Base-by-base conservation (phyloP, 1,284 basidiomycete species). In the Wallemia mellicola region DNA sequence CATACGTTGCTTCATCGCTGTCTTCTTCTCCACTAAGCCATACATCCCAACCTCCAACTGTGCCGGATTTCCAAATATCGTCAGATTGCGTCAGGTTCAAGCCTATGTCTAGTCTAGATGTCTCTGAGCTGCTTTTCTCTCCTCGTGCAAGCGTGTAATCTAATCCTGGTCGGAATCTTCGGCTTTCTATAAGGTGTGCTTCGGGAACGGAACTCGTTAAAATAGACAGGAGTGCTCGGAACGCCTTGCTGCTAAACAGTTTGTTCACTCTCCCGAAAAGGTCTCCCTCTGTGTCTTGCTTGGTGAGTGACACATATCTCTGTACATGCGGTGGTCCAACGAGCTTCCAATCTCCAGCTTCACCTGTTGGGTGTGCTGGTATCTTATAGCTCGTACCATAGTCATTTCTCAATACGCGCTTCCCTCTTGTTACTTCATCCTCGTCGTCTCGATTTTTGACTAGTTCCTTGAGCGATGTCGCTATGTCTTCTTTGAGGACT, bases 101-200 rank as follows among this genome's bases (percentile, higher is more conserved):
- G 61, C 84, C 82, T 14, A 88, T 79, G 67, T 98, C 92, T 63
- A 96, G 72, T 63, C 86, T 73, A 54, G 81, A 79, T 67, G 87
- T 84, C 38, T 48, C 38, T 7, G 70, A 70, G 0, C 66, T 64
- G 61, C 74, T 77, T 63, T 84, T 82, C 65, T 92, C 85, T 61
- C 86, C 85, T 63, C 83, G 83, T 28, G 92, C 92, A 0, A 98
- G 77, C 22, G 91, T 94, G 70, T 96, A 96, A 71, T 96, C 91
- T 64, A 96, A 72, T 0, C 89, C 92, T 0, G 87, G 86, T 60
- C 91, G 74, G 72, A 96, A 94, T 56, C 92, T 73, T 63, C 92
- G 75, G 59, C 86, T 86, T 70, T 88, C 80, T 15, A 79, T 76
- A 7, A 79, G 73, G 68, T 83, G 79, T 15, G 79, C 76, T 63